These are phyloP conservation scores for Phyllostachys edulis DNA, from an alignment of 176 grass and related monocot species.

Conservation along the genomic window DNA sequence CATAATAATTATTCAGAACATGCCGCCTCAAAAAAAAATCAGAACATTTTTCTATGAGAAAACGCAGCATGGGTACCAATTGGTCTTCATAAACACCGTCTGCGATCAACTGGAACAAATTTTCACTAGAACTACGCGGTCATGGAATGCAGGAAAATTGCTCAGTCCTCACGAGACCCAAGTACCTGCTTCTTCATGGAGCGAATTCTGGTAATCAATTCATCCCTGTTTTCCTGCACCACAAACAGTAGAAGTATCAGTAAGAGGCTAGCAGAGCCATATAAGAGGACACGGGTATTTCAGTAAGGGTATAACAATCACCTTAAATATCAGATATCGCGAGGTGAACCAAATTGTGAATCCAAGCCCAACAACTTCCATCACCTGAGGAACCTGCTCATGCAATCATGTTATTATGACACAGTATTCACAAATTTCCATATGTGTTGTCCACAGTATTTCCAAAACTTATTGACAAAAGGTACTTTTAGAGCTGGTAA, in stretches of 20 bases:
- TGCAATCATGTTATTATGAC: not conserved
- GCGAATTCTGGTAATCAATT: slow-evolving; percentile 45
- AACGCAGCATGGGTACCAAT: not conserved
- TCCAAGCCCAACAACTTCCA: slow-evolving; percentile 86
- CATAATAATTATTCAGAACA: slow-evolving; percentile 8
- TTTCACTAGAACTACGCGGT: not conserved
- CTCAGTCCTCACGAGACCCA: slow-evolving; percentile 49
- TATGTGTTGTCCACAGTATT: not conserved
- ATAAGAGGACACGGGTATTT: not conserved
- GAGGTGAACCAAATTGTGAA: slow-evolving; percentile 90
- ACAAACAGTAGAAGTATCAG: not conserved
- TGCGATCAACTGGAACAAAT: not conserved
- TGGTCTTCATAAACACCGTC: not conserved
- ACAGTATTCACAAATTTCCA: not conserved
- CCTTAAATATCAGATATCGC: slow-evolving; percentile 90
- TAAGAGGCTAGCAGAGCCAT: not conserved
- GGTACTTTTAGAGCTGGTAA: not conserved
- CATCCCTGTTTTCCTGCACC: slow-evolving; percentile 62
- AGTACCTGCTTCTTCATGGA: slow-evolving; percentile 69
- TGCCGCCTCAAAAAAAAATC: not conserved
- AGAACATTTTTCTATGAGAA: not conserved
- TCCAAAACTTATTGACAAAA: not conserved
- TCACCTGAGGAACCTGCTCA: slow-evolving; percentile 73
- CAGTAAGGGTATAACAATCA: not conserved
- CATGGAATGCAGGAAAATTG: not conserved